phyloP scores from a whole-genome alignment of 2,329 filamentous ascomycete species.

The Trichoderma pleuroti region DNA sequence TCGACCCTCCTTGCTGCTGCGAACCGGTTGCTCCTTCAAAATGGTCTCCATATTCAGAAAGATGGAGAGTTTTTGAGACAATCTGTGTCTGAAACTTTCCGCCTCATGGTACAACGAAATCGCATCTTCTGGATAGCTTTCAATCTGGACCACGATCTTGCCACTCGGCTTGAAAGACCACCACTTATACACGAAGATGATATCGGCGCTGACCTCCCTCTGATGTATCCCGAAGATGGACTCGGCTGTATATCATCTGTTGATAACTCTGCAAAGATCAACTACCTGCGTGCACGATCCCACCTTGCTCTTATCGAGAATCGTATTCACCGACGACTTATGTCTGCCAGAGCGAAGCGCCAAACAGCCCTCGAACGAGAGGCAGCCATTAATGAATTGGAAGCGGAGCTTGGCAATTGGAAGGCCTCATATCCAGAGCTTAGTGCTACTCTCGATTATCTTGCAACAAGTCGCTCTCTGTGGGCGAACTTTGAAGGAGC shows the following conservation, averaged over 20 bases:
- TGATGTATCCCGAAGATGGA: neutral
- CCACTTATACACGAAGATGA: slow-evolving; percentile 5
- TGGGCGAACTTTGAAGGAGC: neutral
- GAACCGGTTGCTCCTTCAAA: neutral
- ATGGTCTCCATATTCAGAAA: neutral
- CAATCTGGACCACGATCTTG: slow-evolving; percentile 1
- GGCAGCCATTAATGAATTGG: neutral
- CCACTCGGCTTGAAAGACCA: neutral
- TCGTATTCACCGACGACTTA: neutral
- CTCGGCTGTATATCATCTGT: neutral
- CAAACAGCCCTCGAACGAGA: neutral
- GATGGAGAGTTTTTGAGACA: neutral
- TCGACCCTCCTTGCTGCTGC: slow-evolving; percentile 1
- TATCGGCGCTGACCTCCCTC: neutral
- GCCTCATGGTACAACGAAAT: neutral
- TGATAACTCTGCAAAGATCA: neutral
- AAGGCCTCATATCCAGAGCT: neutral
- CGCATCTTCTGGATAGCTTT: slow-evolving; percentile 6
- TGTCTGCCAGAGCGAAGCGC: neutral
- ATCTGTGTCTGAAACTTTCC: neutral
- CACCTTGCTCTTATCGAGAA: slow-evolving; percentile 6
- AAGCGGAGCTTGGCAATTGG: neutral
- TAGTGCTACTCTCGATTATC: neutral
- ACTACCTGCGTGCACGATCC: neutral
- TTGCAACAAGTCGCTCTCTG: neutral